Evolutionary conservation across 192 early-diverging fungal species (phyloP), one percentile per base, ranked within the genome.

Genomic region (Helicostylum pulchrum): DNA sequence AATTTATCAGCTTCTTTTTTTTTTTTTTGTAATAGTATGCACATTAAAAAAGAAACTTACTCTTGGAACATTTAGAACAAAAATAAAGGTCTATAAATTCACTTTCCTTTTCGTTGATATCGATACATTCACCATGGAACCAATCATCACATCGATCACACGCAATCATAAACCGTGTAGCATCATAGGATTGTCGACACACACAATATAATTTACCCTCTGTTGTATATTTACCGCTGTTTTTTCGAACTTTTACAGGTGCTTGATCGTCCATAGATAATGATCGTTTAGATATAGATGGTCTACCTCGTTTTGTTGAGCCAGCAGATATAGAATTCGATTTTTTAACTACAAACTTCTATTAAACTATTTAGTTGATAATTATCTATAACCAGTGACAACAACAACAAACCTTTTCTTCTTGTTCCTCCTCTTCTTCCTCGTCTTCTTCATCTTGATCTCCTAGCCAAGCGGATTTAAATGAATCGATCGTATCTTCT

Each of bases 81-180:
- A 80, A 85, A 42, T 84, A 90, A 53, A 76, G 71, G 44, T 87
- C 88, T 14, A 90, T 80, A 46, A 74, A 63, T 5, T 78, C 77
- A 19, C 79, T 83, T 30, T 85, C 78, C 1, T 73, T 74, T 32
- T 80, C 76, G 9, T 73, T 77, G 32, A 92, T 75, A 9, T 83
- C 80, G 5, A 92, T 83, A 58, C 90, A 92, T 15, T 77, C 77
- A 30, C 88, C 87, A 76, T 92, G 90, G 64, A 78, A 92, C 90
- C 90, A 92, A 53, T 82, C 82, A 60, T 86, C 81, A 55, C 90
- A 92, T 12, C 63, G 68, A 62, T 92, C 90, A 71, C 90, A 92
- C 1, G 79, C 82, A 71, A 92, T 90, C 90, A 92, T 92, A 48
- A 84, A 83, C 15, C 78, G 69, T 30, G 69, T 73, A 3, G 66